phyloP scores from a whole-genome alignment of 345 rosid genomes.

The Odontarrhena argentea region DNA sequence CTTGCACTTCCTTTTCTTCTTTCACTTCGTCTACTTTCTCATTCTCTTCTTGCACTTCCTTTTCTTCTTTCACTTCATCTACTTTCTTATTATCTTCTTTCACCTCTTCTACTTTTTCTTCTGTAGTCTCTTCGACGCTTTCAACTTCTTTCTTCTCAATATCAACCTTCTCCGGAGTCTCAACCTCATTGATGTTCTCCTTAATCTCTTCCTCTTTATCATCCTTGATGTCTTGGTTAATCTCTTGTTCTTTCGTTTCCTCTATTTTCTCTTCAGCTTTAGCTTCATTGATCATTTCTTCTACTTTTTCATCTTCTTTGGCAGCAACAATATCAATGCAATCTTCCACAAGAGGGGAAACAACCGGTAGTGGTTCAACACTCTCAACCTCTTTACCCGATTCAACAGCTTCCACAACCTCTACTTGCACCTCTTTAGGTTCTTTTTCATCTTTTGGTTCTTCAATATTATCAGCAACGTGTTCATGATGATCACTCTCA shows the following conservation, averaged over 20 bases:
- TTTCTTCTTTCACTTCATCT: background rate
- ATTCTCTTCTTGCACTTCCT: background rate
- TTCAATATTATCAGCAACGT: slow-evolving; percentile 24
- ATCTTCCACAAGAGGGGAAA: slow-evolving; percentile 33
- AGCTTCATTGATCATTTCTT: slow-evolving; percentile 25
- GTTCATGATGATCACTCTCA: slow-evolving; percentile 28
- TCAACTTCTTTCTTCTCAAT: slow-evolving; percentile 26
- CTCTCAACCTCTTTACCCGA: slow-evolving; percentile 36
- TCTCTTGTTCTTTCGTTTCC: slow-evolving; percentile 32
- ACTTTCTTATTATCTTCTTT: background rate
- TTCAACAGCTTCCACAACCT: slow-evolving; percentile 28
- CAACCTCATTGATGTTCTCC: slow-evolving; percentile 27
- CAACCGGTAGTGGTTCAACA: slow-evolving; percentile 3
- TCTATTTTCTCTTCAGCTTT: slow-evolving; percentile 32
- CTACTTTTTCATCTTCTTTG: slow-evolving; percentile 32
- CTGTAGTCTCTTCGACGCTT: slow-evolving; percentile 9
- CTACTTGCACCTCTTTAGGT: slow-evolving; percentile 31
- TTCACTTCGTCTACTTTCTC: background rate
- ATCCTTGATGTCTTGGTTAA: slow-evolving; percentile 19
- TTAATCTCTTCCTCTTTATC: slow-evolving; percentile 33
- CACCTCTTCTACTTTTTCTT: slow-evolving; percentile 19
- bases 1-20: slow-evolving; percentile 26
- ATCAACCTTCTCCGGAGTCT: slow-evolving; percentile 22
- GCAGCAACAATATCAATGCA: slow-evolving; percentile 16
- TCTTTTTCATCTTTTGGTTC: slow-evolving; percentile 35